phyloP scores from a whole-genome alignment of 805 yeast genomes.

The Candida ipomoeae region DNA sequence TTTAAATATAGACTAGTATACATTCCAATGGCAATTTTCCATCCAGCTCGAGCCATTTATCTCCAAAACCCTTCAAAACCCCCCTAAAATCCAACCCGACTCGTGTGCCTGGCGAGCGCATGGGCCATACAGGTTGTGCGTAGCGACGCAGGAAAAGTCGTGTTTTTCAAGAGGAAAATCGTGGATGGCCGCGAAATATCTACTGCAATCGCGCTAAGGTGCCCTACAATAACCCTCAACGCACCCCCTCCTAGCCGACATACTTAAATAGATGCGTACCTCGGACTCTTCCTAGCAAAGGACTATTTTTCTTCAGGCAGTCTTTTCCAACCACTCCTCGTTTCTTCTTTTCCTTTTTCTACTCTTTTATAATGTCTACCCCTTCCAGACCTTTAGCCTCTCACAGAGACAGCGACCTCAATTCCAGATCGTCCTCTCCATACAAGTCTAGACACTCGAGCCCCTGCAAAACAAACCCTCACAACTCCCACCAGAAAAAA shows the following conservation, averaged over 20 bases:
- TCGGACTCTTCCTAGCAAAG: neutral
- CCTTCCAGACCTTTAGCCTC: constrained; percentile 16
- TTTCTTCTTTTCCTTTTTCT: neutral
- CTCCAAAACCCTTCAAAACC: too few species aligned
- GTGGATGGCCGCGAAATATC: constrained; percentile 4
- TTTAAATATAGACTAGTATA: too few species aligned
- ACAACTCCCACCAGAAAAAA: constrained; percentile 11
- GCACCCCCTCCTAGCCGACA: neutral
- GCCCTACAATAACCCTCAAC: neutral
- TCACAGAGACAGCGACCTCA: constrained; percentile 14
- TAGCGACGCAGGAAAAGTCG: constrained; percentile 3
- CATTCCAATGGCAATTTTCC: too few species aligned
- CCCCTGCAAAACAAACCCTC: constrained; percentile 7
- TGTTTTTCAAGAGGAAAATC: neutral
- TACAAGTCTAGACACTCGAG: constrained; percentile 12
- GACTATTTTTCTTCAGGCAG: neutral
- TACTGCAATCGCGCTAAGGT: neutral
- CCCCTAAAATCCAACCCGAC: neutral
- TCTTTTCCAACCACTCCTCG: neutral
- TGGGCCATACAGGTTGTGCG: constrained; percentile 2
- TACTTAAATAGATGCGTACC: neutral
- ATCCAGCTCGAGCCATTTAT: too few species aligned
- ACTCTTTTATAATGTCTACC: constrained; percentile 9
- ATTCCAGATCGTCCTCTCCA: constrained; percentile 17
- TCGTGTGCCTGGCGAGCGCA: neutral